A percentile compares a stretch with the other conserved stretches of the same genome.
These are phyloP conservation scores for Lactarius sp. DNA, from an alignment of 768 basidiomycete genomes.

Conservation along the genomic window DNA sequence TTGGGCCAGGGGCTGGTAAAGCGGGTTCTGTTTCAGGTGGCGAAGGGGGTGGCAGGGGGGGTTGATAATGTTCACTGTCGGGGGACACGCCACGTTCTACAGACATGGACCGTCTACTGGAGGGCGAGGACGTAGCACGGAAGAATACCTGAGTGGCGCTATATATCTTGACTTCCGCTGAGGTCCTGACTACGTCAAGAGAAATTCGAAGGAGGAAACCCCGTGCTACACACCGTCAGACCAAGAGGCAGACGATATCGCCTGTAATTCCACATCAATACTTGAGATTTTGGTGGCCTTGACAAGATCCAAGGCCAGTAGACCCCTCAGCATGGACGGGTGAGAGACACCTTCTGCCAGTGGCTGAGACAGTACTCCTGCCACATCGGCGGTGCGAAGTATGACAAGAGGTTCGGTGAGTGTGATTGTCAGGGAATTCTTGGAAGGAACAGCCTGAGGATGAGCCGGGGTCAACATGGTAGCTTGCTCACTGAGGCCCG, in stretches of 20 bases:
- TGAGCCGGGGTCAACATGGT: conserved; percentile 2
- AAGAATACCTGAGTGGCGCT: conserved; percentile 71
- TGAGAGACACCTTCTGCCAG: conserved; percentile 32
- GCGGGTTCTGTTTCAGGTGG: neutral
- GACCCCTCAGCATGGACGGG: conserved; percentile 59
- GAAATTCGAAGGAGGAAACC: conserved; percentile 15
- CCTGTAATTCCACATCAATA: conserved; percentile 77
- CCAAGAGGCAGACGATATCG: conserved; percentile 69
- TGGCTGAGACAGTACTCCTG: conserved; percentile 29
- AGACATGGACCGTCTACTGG: conserved; percentile 44
- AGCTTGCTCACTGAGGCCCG: neutral
- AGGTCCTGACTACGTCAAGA: conserved; percentile 33
- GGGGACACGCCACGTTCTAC: conserved; percentile 49
- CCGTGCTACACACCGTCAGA: conserved; percentile 63
- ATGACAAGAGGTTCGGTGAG: conserved; percentile 55
- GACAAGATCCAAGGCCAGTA: conserved; percentile 55
- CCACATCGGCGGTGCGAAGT: conserved; percentile 39
- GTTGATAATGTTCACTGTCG: conserved; percentile 36
- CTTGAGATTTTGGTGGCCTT: conserved; percentile 85
- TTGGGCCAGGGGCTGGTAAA: neutral
- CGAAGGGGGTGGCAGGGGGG: conserved; percentile 29
- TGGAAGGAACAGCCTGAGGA: conserved; percentile 32
- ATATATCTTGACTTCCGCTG: conserved; percentile 75
- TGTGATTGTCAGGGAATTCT: conserved; percentile 39
- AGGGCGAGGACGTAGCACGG: conserved; percentile 44